Percentiles rank a stretch among this genome's conserved stretches.
phyloP scores from a whole-genome alignment of 352 stramenopile species.

The Phytophthora meadii region DNA sequence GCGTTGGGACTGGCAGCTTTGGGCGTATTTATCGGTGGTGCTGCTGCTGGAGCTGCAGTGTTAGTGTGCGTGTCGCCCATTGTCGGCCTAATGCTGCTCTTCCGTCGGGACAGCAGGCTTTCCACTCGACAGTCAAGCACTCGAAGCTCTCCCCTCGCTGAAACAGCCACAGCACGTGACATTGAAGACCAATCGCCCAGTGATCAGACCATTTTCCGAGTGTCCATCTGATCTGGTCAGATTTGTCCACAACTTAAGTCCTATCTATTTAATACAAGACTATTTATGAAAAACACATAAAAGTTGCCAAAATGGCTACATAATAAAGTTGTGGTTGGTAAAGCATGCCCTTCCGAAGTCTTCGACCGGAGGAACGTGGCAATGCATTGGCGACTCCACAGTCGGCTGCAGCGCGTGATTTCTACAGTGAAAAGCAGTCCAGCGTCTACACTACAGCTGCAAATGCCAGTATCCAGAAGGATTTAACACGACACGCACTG shows the following conservation, averaged over 20 bases:
- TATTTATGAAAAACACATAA: conserved; percentile 3
- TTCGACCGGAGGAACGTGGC: conserved; percentile 53
- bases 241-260: not conserved
- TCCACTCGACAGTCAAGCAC: conserved; percentile 18
- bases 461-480: conserved; percentile 73
- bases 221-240: conserved; percentile 19
- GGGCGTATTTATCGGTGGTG: conserved; percentile 34
- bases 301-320: conserved; percentile 8
- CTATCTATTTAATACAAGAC: conserved; percentile 24
- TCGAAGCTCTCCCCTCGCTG: conserved; percentile 9
- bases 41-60: conserved; percentile 34
- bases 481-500: conserved; percentile 72
- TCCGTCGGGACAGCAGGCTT: conserved; percentile 19
- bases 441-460: conserved; percentile 71
- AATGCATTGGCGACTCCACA: conserved; percentile 40
- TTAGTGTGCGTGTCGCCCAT: conserved; percentile 38
- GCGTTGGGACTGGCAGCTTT: conserved; percentile 37
- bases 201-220: conserved; percentile 38
- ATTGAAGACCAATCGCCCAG: conserved; percentile 40
- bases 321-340: conserved; percentile 1
- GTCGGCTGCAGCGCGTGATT: conserved; percentile 54
- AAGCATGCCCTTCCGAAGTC: conserved; percentile 63
- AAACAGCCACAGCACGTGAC: conserved; percentile 30
- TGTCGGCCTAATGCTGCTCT: conserved; percentile 34
- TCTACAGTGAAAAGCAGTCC: conserved; percentile 72